Evolutionary conservation across 306 rosid genomes (phyloP).

Genomic region (Prunus davidiana): DNA sequence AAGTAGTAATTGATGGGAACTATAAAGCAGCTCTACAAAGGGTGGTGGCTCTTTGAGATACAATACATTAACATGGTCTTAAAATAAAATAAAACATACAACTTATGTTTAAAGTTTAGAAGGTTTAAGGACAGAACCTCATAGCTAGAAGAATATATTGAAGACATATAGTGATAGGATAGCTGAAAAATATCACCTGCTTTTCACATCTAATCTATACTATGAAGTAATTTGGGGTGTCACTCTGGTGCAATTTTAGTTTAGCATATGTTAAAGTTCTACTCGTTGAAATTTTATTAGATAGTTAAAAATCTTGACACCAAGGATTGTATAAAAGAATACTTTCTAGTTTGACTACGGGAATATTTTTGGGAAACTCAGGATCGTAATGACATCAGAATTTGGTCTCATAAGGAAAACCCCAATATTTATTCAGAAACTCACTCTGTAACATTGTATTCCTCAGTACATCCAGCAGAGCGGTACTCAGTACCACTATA

Average conservation of each 20-base stretch:
- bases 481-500: slow-evolving; percentile 83
- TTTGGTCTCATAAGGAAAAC: background rate
- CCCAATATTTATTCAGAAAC: slow-evolving; percentile 21
- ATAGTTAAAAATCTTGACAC: background rate
- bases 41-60: too few relatives aligned
- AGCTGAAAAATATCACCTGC: background rate
- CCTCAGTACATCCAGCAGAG: slow-evolving; percentile 95
- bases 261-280: background rate
- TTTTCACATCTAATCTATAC: background rate
- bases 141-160: too few relatives aligned
- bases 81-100: too few relatives aligned
- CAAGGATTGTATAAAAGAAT: background rate
- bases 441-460: slow-evolving; percentile 67
- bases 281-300: background rate
- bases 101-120: too few relatives aligned
- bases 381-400: background rate
- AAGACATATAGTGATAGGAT: too few relatives aligned
- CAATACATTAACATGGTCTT: too few relatives aligned
- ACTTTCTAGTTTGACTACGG: background rate
- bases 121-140: too few relatives aligned
- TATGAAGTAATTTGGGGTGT: background rate
- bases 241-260: background rate
- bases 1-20: background rate
- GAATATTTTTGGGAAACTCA: background rate
- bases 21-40: too few relatives aligned